Evolutionary conservation across 768 basidiomycete genomes (phyloP).

Genomic region (Tubosaeta sp.): DNA sequence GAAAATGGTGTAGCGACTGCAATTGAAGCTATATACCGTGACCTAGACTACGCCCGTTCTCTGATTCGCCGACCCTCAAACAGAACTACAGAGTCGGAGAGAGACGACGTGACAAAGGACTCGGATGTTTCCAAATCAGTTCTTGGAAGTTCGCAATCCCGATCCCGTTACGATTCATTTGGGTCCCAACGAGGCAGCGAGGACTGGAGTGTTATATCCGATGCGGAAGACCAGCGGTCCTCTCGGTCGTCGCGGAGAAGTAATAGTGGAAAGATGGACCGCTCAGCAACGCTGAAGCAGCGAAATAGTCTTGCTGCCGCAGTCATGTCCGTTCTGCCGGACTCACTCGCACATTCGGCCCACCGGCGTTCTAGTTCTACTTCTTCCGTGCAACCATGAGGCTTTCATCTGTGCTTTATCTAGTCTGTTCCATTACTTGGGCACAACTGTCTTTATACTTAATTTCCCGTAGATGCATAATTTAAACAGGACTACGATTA

Average conservation of each 20-base stretch:
- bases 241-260: constrained; percentile 52
- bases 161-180: constrained; percentile 52
- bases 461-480: constrained; percentile 12
- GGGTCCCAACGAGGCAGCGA: constrained; percentile 63
- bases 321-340: constrained; percentile 58
- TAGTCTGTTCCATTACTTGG: background rate
- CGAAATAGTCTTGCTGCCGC: constrained; percentile 62
- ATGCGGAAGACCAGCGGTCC: constrained; percentile 58
- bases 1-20: constrained; percentile 94
- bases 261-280: constrained; percentile 31
- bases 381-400: constrained; percentile 24
- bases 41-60: constrained; percentile 90
- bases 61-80: constrained; percentile 60
- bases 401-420: background rate
- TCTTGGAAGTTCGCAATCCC: constrained; percentile 31
- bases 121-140: constrained; percentile 26
- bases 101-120: constrained; percentile 21
- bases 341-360: constrained; percentile 42
- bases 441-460: constrained; percentile 7
- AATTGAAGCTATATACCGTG: constrained; percentile 93
- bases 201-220: constrained; percentile 87
- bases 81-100: constrained; percentile 22
- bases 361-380: constrained; percentile 38
- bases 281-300: constrained; percentile 38
- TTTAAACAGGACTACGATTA: constrained; percentile 18